phyloP scores from a whole-genome alignment of 768 basidiomycete genomes.

The Coprinopsis marcescibilis region DNA sequence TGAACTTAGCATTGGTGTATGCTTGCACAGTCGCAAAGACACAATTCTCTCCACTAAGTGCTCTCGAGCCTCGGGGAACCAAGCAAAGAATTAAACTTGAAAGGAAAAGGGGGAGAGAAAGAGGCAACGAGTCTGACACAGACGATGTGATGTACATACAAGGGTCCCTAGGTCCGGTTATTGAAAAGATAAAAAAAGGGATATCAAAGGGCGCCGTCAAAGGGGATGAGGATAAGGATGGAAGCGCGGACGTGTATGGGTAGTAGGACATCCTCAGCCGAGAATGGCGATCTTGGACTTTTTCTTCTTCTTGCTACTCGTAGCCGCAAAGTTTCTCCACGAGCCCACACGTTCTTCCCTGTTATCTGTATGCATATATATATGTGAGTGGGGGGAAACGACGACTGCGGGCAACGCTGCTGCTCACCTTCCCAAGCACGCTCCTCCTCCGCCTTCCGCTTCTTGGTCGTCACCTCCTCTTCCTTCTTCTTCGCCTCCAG shows the following conservation, averaged over 20 bases:
- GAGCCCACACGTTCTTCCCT: constrained; percentile 80
- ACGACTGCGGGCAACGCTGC: background rate
- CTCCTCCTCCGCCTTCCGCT: constrained; percentile 87
- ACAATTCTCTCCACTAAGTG: no score
- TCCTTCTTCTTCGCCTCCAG: constrained; percentile 92
- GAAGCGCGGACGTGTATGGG: constrained; percentile 7
- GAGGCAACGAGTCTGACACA: no score
- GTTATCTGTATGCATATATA: constrained; percentile 39
- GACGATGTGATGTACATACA: constrained; percentile 12
- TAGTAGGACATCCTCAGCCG: constrained; percentile 37
- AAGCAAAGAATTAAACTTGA: no score
- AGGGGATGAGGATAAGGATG: constrained; percentile 7
- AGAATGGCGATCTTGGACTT: constrained; percentile 64
- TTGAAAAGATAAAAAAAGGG: no score
- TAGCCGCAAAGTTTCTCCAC: constrained; percentile 70
- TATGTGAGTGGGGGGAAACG: background rate
- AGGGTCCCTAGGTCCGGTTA: constrained; percentile 7
- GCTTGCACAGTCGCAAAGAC: no score
- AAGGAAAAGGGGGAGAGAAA: no score
- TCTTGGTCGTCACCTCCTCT: constrained; percentile 68
- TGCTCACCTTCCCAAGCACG: constrained; percentile 82
- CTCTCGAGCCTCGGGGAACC: no score
- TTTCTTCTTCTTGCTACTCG: constrained; percentile 75
- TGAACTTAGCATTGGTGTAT: constrained; percentile 14
- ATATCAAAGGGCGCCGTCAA: constrained; percentile 3